Conservation (phyloP, 768 basidiomycete genomes). For the Russula ochroleuca region DNA sequence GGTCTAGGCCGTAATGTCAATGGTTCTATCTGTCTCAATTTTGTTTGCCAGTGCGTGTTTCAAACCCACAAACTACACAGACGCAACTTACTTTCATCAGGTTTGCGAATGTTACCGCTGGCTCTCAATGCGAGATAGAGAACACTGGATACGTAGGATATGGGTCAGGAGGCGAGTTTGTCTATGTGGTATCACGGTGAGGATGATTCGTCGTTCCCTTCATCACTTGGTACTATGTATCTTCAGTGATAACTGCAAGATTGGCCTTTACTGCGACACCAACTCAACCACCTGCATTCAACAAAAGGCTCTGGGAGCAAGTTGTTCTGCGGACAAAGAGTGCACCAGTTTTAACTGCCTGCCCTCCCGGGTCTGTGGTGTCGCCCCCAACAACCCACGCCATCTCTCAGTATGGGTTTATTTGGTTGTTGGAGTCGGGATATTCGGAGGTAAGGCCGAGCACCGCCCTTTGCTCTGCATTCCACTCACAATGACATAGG, state of each 20-base stretch:
- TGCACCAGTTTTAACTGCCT: constrained; percentile 74
- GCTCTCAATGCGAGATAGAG: constrained; percentile 61
- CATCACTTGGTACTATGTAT: constrained; percentile 6
- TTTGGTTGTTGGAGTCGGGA: constrained; percentile 61
- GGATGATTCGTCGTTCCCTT: not conserved
- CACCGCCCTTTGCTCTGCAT: not conserved
- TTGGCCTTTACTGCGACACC: constrained; percentile 75
- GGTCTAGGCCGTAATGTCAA: constrained; percentile 72
- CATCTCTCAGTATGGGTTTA: constrained; percentile 70
- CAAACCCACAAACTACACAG: not conserved
- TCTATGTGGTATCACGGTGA: constrained; percentile 79
- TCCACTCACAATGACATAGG: constrained; percentile 41
- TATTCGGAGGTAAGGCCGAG: constrained; percentile 56
- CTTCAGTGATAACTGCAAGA: constrained; percentile 62
- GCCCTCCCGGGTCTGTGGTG: constrained; percentile 56
- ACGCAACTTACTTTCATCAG: constrained; percentile 36
- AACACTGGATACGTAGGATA: constrained; percentile 79
- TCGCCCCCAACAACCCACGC: constrained; percentile 52
- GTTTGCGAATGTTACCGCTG: constrained; percentile 73
- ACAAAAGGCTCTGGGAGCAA: constrained; percentile 50
- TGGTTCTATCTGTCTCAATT: constrained; percentile 80
- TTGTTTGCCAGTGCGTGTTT: constrained; percentile 67
- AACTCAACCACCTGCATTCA: constrained; percentile 51
- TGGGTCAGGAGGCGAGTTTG: constrained; percentile 51
- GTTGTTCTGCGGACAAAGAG: constrained; percentile 63